These are phyloP conservation scores for Mortierella hygrophila DNA, from an alignment of 192 early-diverging fungal genomes.

Conservation along the genomic window DNA sequence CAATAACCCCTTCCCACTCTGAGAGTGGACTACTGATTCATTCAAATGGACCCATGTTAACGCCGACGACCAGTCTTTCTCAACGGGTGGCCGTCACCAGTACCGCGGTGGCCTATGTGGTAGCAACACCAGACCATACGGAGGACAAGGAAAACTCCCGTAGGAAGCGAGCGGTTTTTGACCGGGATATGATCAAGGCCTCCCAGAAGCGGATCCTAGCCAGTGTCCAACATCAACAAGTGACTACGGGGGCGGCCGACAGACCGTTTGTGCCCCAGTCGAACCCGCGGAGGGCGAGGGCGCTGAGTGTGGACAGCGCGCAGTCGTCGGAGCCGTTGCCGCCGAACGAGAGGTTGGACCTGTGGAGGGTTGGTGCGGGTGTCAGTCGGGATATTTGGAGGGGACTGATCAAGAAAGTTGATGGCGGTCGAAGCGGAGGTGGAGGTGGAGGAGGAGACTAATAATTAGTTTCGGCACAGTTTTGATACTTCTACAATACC, in stretches of 20 bases:
- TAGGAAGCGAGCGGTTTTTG: slow-evolving; percentile 33
- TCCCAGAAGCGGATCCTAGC: slow-evolving; percentile 51
- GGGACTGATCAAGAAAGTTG: slow-evolving; percentile 50
- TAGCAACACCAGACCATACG: slow-evolving; percentile 27
- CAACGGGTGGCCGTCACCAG: slow-evolving; percentile 31
- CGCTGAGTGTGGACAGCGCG: slow-evolving; percentile 45
- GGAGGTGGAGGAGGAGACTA: slow-evolving; percentile 12
- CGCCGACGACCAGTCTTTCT: slow-evolving; percentile 21
- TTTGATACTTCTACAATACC: not conserved
- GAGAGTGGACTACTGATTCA: not conserved
- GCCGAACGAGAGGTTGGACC: slow-evolving; percentile 35
- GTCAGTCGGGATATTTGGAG: slow-evolving; percentile 52
- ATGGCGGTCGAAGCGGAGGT: slow-evolving; percentile 1
- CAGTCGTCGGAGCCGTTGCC: slow-evolving; percentile 40
- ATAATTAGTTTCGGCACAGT: not conserved
- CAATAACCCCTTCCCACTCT: not conserved
- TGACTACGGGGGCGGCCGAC: not conserved
- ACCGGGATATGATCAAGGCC: slow-evolving; percentile 40
- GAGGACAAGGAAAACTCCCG: slow-evolving; percentile 19
- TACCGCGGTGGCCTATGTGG: slow-evolving; percentile 43
- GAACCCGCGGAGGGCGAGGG: slow-evolving; percentile 25
- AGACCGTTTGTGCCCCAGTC: slow-evolving; percentile 34
- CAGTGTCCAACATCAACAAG: slow-evolving; percentile 15
- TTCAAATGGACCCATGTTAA: not conserved
- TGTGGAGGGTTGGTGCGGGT: slow-evolving; percentile 47